Conservation (phyloP, 352 stramenopile genomes). For the Phytopythium cucurbitacearum region DNA sequence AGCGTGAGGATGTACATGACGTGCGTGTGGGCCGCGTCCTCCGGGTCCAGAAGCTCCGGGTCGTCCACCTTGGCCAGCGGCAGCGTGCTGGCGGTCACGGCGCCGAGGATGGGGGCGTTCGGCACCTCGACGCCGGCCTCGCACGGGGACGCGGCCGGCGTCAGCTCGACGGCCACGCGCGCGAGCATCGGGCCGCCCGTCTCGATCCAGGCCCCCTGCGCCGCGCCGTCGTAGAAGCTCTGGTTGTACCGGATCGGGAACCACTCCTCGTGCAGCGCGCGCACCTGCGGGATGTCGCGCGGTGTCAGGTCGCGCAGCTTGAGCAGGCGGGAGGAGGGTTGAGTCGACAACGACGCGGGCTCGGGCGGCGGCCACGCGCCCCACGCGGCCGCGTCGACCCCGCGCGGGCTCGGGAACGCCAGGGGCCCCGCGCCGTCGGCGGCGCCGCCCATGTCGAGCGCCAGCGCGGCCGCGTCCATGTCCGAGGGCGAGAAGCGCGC, state of each 20-base stretch:
- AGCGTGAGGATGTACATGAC: conserved; percentile 98
- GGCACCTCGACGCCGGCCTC: conserved; percentile 8
- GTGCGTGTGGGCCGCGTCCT: conserved; percentile 60
- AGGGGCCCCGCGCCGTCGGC: not conserved
- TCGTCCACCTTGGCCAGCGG: conserved; percentile 69
- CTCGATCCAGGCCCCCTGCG: conserved; percentile 82
- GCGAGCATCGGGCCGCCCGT: conserved; percentile 88
- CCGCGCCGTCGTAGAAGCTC: conserved; percentile 93
- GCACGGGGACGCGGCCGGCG: conserved; percentile 10
- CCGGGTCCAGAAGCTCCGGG: conserved; percentile 44
- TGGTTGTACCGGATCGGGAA: conserved; percentile 97
- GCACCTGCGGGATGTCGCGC: conserved; percentile 87
- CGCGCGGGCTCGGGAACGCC: too few relatives aligned
- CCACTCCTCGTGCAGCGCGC: conserved; percentile 94
- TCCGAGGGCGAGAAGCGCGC: conserved; percentile 1
- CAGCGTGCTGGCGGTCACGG: conserved; percentile 87
- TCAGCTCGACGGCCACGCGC: conserved; percentile 69
- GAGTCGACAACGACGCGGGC: not conserved
- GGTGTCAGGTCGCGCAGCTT: conserved; percentile 69
- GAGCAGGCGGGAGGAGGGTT: conserved; percentile 33
- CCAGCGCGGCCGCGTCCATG: not conserved
- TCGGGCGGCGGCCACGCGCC: too few relatives aligned
- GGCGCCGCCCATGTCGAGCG: conserved; percentile 11
- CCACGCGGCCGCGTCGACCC: too few relatives aligned
- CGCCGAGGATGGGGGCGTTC: conserved; percentile 70